Conservation (phyloP, 2,329 filamentous ascomycete species). For the Aspergillus transmontanensis region DNA sequence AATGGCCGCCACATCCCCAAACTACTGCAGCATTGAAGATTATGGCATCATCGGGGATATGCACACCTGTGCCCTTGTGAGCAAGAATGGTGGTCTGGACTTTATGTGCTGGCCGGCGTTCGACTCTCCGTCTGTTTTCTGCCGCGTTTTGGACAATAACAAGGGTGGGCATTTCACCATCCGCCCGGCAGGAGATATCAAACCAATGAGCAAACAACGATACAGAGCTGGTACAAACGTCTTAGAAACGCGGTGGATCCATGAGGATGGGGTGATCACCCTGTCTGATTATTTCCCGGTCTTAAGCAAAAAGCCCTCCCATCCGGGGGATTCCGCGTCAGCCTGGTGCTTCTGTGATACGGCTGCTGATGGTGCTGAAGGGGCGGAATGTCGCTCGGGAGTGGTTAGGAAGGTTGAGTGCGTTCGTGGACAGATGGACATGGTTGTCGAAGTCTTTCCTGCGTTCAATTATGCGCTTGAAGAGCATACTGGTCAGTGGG, state of each 20-base stretch:
- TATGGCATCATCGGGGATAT: constrained; percentile 82
- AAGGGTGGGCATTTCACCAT: neutral
- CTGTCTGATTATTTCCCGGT: neutral
- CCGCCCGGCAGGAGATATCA: neutral
- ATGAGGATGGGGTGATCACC: neutral
- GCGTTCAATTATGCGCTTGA: neutral
- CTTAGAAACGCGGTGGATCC: neutral
- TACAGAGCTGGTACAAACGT: neutral
- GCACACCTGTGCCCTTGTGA: constrained; percentile 75
- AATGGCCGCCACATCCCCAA: neutral
- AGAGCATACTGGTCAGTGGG: neutral
- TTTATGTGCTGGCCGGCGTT: constrained; percentile 84
- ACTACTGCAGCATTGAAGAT: constrained; percentile 62
- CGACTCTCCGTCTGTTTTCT: constrained; percentile 73
- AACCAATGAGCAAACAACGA: neutral
- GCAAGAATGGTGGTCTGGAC: constrained; percentile 72
- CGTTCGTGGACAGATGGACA: neutral
- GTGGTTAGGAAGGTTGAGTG: neutral
- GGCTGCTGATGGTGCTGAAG: neutral
- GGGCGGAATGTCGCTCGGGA: neutral
- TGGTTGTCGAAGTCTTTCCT: neutral
- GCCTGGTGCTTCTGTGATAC: neutral
- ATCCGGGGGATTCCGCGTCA: neutral
- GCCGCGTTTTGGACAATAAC: neutral
- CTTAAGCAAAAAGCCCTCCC: neutral